Base-by-base conservation (phyloP, 2,329 filamentous ascomycete species). In the Arthroderma uncinatum region DNA sequence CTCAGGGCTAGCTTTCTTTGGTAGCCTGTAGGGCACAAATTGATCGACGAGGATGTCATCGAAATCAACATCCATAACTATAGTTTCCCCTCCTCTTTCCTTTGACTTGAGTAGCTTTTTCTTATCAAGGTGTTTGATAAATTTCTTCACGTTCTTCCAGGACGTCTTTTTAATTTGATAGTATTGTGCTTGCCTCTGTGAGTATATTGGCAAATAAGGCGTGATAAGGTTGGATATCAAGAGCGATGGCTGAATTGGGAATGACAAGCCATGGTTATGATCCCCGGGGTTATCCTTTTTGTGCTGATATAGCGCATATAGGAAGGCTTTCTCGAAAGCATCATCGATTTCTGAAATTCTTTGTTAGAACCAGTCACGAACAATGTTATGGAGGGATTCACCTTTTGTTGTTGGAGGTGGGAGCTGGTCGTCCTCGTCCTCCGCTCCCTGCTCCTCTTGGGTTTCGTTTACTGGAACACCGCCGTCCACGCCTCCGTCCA, bases 131-230 rank as follows among this genome's bases (percentile, higher is more conserved):
- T 79, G 74, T 63, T 86, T 86, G 69, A 86, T 79, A 66, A 86
- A 86, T 62, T 85, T 86, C 65, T 82, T 83, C 59, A 83, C 78
- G 60, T 81, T 86, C 70, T 86, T 86, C 81, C 81, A 86, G 60
- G 79, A 83, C 2, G 82, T 83, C 70, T 86, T 86, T 65, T 86
- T 86, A 68, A 86, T 84, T 62, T 83, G 81, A 55, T 83, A 78
- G 59, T 75, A 81, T 57, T 78, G 78, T 1, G 76, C 74, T 64
- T 82, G 76, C 19, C 77, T 73, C 4, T 80, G 71, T 9, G 77
- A 80, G 65, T 77, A 78, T 19, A 80, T 76, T 2, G 83, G 83
- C 1, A 87, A 75, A 63, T 82, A 84, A 1, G 84, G 84, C n/a
- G 84, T 81, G 19, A 86, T 78, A 56, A 86, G 74, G 56, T 78